Evolutionary conservation across 2,329 filamentous ascomycete genomes (phyloP).

Genomic region (Myriosclerotinia scirpicola): DNA sequence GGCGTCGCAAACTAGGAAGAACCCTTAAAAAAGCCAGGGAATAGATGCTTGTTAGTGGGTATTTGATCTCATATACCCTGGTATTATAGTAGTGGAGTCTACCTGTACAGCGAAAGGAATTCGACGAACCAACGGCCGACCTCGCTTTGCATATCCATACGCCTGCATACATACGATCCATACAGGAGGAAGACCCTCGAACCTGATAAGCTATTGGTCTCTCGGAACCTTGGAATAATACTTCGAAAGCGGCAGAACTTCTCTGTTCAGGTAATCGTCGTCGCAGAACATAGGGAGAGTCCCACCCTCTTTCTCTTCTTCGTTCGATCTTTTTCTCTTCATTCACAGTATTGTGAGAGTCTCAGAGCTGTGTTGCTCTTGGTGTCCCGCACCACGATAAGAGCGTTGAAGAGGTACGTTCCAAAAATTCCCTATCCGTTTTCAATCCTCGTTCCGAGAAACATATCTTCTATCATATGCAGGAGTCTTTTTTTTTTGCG

Average conservation of each 20-base stretch:
- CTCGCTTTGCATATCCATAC: constrained; percentile 22
- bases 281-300: constrained; percentile 24
- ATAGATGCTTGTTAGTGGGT: constrained; percentile 22
- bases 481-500: constrained; percentile 25
- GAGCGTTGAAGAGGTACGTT: constrained; percentile 32
- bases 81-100: constrained; percentile 22
- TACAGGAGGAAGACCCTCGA: constrained; percentile 22
- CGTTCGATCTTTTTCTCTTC: constrained; percentile 4
- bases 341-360: constrained; percentile 28
- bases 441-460: constrained; percentile 18
- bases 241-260: constrained; percentile 24
- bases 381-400: constrained; percentile 32
- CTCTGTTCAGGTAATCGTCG: constrained; percentile 24
- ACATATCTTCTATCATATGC: constrained; percentile 20
- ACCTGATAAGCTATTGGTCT: constrained; percentile 20
- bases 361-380: constrained; percentile 33
- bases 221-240: constrained; percentile 14
- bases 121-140: constrained; percentile 22
- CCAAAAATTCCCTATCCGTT: constrained; percentile 9
- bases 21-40: constrained; percentile 22
- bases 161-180: constrained; percentile 22
- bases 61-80: constrained; percentile 24
- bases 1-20: constrained; percentile 22
- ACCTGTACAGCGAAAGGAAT: constrained; percentile 23
- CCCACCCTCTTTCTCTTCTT: constrained; percentile 11